Evolutionary conservation across 2,329 filamentous ascomycete genomes (phyloP).

Genomic region (Ophiostoma perfectum): DNA sequence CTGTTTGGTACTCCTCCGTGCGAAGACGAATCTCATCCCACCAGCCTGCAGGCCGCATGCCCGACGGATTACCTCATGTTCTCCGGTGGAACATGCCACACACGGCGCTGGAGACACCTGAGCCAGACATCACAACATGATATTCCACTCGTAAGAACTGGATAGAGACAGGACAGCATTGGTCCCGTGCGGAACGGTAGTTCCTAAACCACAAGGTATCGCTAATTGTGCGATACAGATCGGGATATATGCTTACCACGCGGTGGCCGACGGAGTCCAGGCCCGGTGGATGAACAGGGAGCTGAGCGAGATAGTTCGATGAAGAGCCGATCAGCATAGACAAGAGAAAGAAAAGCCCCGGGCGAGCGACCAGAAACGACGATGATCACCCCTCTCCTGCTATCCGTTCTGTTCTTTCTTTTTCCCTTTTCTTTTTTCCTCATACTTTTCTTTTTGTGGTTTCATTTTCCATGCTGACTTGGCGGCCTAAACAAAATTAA

Average conservation of each 20-base stretch:
- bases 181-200: too few relatives aligned
- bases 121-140: too few relatives aligned
- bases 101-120: too few relatives aligned
- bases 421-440: too few relatives aligned
- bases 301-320: background rate
- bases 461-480: background rate
- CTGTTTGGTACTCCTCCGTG: background rate
- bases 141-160: too few relatives aligned
- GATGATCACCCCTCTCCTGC: background rate
- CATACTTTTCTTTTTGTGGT: background rate
- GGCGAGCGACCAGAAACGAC: background rate
- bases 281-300: background rate
- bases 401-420: background rate
- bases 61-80: slow-evolving; percentile 8
- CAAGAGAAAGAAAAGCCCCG: background rate
- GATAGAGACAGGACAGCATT: too few relatives aligned
- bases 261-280: background rate
- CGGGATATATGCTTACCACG: background rate
- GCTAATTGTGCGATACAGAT: background rate
- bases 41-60: slow-evolving; percentile 15
- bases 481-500: background rate
- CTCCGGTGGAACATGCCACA: slow-evolving; percentile 16
- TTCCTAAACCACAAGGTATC: background rate
- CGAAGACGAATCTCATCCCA: background rate
- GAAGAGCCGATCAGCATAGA: background rate